Conservation (phyloP, 148 eudicot species). For the Amaranthus palmeri region DNA sequence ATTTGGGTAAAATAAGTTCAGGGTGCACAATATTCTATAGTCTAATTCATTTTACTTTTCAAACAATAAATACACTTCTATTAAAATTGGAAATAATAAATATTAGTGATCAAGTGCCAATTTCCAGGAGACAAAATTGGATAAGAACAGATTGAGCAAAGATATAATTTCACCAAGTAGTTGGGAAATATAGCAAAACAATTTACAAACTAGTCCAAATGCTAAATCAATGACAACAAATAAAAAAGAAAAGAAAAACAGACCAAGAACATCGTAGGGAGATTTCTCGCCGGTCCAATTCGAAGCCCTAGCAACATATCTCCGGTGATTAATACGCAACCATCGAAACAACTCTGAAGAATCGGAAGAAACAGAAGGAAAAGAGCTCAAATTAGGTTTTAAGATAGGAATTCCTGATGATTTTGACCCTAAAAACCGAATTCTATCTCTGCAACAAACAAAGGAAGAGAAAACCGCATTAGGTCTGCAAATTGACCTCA, state of each 20-base stretch:
- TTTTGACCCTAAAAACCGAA: slow-evolving; percentile 27
- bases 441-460: slow-evolving; percentile 32
- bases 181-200: neutral
- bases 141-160: no score
- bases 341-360: slow-evolving; percentile 22
- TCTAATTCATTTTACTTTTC: no score
- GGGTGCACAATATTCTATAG: no score
- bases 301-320: slow-evolving; percentile 50
- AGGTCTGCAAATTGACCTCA: slow-evolving; percentile 57
- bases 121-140: no score
- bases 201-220: no score
- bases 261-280: slow-evolving; percentile 88
- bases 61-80: no score
- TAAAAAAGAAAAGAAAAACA: neutral
- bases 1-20: no score
- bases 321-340: slow-evolving; percentile 43
- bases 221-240: neutral
- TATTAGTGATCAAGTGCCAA: no score
- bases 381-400: slow-evolving; percentile 27
- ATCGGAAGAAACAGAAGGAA: slow-evolving; percentile 23
- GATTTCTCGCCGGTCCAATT: slow-evolving; percentile 71
- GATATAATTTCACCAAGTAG: no score
- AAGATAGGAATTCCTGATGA: slow-evolving; percentile 32
- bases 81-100: no score
- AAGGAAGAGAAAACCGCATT: slow-evolving; percentile 53